phyloP scores from a whole-genome alignment of 768 basidiomycete genomes.

The Pleurotus eryngii region DNA sequence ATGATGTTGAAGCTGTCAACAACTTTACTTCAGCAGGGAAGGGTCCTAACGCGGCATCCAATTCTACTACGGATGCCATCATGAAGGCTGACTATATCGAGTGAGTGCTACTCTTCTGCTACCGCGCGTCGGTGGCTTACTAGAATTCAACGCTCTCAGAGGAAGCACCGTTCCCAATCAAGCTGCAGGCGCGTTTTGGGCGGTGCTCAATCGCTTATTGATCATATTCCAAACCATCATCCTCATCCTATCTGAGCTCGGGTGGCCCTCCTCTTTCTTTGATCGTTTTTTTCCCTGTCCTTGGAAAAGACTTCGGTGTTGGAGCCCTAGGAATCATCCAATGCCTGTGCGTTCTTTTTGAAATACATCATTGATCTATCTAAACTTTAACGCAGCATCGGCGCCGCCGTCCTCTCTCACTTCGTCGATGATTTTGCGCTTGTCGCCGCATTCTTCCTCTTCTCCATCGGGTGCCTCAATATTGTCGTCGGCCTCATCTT shows the following conservation, averaged over 20 bases:
- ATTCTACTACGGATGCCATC: slow-evolving; percentile 27
- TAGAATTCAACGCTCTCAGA: slow-evolving; percentile 20
- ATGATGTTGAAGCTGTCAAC: slow-evolving; percentile 76
- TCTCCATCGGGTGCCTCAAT: slow-evolving; percentile 80
- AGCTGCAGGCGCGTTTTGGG: slow-evolving; percentile 90
- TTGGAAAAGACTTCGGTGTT: slow-evolving; percentile 83
- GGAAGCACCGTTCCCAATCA: slow-evolving; percentile 92
- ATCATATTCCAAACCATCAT: slow-evolving; percentile 79
- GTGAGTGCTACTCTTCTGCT: slow-evolving; percentile 33
- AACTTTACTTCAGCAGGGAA: slow-evolving; percentile 42
- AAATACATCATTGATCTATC: background rate
- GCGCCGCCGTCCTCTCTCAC: slow-evolving; percentile 70
- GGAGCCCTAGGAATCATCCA: slow-evolving; percentile 89
- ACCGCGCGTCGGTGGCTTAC: background rate
- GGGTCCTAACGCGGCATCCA: slow-evolving; percentile 28
- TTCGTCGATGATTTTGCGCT: slow-evolving; percentile 82
- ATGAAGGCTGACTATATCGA: slow-evolving; percentile 78
- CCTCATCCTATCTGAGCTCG: slow-evolving; percentile 73
- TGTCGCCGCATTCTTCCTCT: slow-evolving; percentile 83
- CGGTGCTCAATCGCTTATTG: slow-evolving; percentile 80
- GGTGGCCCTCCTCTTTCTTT: slow-evolving; percentile 79
- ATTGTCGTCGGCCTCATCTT: slow-evolving; percentile 80
- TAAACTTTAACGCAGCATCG: slow-evolving; percentile 38
- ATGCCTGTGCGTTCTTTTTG: slow-evolving; percentile 53
- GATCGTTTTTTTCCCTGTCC: slow-evolving; percentile 86